Evolutionary conservation across 345 rosid species (phyloP).

Genomic region (Ceriops tagal): DNA sequence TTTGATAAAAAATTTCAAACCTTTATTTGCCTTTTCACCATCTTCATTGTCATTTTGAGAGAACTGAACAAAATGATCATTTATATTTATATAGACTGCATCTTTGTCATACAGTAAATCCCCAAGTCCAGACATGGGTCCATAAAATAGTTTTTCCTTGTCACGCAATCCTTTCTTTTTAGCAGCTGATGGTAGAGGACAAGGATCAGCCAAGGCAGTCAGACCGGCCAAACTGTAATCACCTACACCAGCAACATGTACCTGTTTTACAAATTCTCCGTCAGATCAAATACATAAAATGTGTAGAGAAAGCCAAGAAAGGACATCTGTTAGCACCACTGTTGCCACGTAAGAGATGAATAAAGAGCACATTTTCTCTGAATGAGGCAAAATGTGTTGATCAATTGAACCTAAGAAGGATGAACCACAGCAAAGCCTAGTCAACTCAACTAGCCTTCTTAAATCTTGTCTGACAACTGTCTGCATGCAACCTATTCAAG

Average conservation of each 20-base stretch:
- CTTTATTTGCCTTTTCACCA: slow-evolving; percentile 53
- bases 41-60: slow-evolving; percentile 65
- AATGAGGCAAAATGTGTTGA: not conserved
- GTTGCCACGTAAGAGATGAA: too few species aligned
- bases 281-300: slow-evolving; percentile 7
- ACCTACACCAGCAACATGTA: slow-evolving; percentile 99
- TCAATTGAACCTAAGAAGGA: not conserved
- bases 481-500: too few species aligned
- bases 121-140: slow-evolving; percentile 97
- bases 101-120: slow-evolving; percentile 93
- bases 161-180: slow-evolving; percentile 86
- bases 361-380: not conserved
- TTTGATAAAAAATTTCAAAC: slow-evolving; percentile 23
- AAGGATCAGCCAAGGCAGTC: slow-evolving; percentile 80
- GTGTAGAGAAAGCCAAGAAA: not conserved
- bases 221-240: slow-evolving; percentile 79
- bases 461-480: too few species aligned
- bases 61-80: slow-evolving; percentile 83
- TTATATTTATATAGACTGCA: slow-evolving; percentile 92
- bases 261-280: slow-evolving; percentile 40
- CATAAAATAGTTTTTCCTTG: slow-evolving; percentile 88
- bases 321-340: not conserved
- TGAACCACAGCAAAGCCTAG: too few species aligned
- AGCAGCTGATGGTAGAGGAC: slow-evolving; percentile 90
- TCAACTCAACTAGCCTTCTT: too few species aligned